These are phyloP conservation scores for Reticulascus tulasneorum DNA, from an alignment of 2,329 filamentous ascomycete genomes.

Conservation along the genomic window DNA sequence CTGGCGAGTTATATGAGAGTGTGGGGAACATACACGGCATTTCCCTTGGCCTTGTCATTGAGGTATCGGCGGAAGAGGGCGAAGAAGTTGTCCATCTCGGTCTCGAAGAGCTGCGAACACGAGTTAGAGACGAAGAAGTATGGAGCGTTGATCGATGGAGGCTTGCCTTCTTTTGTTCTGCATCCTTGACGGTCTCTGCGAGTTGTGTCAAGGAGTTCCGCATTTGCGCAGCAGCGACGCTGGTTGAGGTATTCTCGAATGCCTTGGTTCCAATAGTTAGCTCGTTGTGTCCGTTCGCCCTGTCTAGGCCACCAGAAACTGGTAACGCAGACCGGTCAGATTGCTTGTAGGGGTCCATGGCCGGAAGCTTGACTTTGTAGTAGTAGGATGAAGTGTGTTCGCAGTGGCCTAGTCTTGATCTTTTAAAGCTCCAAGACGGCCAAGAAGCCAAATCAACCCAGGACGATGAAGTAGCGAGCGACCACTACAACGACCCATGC, in stretches of 20 bases:
- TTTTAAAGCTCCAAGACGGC: too few species aligned
- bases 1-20: constrained; percentile 1
- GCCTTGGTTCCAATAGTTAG: constrained; percentile 61
- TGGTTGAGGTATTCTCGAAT: constrained; percentile 98
- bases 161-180: constrained; percentile 75
- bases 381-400: too few species aligned
- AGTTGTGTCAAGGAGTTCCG: constrained; percentile 94
- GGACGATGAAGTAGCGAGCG: too few species aligned
- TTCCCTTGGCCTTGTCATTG: constrained; percentile 98
- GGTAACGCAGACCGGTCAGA: too few species aligned
- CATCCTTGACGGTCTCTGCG: constrained; percentile 82
- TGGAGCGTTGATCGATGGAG: neutral
- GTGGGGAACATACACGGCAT: constrained; percentile 63
- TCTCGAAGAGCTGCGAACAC: constrained; percentile 74
- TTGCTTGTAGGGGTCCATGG: too few species aligned
- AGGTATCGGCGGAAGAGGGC: constrained; percentile 96
- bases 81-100: constrained; percentile 99
- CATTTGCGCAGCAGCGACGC: constrained; percentile 97
- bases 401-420: too few species aligned
- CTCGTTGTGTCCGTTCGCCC: constrained; percentile 7
- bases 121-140: neutral
- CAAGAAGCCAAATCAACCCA: too few species aligned
- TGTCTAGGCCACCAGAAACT: too few species aligned
- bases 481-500: too few species aligned
- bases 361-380: too few species aligned